Conservation (phyloP, 2,329 filamentous ascomycete species). For the Drechslerella dactyloides region DNA sequence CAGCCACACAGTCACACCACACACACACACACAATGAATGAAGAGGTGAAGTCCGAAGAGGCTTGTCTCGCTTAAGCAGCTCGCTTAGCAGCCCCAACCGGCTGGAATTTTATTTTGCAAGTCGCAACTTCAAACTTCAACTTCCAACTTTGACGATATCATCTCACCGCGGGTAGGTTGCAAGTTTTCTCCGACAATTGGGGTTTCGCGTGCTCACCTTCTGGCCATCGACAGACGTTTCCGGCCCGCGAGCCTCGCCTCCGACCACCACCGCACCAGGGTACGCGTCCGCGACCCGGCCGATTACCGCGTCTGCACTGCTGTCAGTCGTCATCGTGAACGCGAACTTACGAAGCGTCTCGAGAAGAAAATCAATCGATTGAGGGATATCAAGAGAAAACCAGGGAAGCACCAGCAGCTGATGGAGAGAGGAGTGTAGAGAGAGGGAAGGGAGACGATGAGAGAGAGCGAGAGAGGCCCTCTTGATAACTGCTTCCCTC, state of each 20-base stretch:
- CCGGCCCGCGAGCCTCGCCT: background rate
- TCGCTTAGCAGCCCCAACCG: constrained; percentile 29
- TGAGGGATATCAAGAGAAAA: background rate
- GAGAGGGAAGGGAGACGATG: background rate
- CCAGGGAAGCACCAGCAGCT: background rate
- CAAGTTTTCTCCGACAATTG: background rate
- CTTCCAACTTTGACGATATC: constrained; percentile 8
- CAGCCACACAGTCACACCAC: constrained; percentile 9
- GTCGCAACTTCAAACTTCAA: constrained; percentile 3
- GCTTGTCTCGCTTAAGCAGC: constrained; percentile 32
- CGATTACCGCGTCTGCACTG: background rate
- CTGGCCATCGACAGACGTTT: constrained; percentile 16
- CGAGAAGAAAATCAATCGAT: background rate
- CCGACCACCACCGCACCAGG: background rate
- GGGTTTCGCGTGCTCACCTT: constrained; percentile 7
- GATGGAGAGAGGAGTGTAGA: background rate
- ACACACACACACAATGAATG: background rate
- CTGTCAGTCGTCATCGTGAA: too few species aligned
- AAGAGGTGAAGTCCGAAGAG: too few species aligned
- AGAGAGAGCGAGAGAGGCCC: background rate
- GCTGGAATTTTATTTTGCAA: constrained; percentile 14
- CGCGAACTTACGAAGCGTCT: too few species aligned
- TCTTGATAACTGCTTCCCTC: background rate
- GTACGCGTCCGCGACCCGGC: too few species aligned
- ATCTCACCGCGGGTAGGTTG: background rate